Base-by-base conservation (phyloP, 805 yeast genomes). In the Myxozyma kluyveri region DNA sequence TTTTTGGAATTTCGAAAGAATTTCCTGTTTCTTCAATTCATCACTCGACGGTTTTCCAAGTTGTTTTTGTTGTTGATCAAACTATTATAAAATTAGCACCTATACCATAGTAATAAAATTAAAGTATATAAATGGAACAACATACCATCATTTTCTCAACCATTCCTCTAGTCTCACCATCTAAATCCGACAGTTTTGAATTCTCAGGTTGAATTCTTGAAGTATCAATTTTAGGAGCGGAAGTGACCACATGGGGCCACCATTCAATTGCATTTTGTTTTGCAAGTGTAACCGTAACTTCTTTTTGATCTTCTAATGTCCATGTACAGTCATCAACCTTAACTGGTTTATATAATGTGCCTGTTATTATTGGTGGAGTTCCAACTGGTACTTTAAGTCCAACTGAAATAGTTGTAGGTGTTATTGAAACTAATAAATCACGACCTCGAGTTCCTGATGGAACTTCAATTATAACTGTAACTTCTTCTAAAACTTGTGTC, bases 171-270 rank as follows among this genome's bases (percentile, higher is more conserved):
- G 78, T 73, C 36, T 71, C 74, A 17, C 64, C 63, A 47, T 74
- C 78, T 42, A 74, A 63, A 50, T 74, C 78, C 45, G 70, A 61
- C 38, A 74, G 61, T 38, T 66, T 65, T 12, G 72, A 61, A 46
- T 65, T 65, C 57, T 74, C 78, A 3, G 78, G 78, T 63, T 65
- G 66, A 40, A 74, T 64, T 52, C 68, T 63, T 22, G 68, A 58
- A 23, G 70, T 69, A 55, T 74, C 77, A 46, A 73, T 71, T 56
- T 71, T 69, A 35, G 76, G 75, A 40, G 73, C 76, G 2, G 65
- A 38, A 3, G 62, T 64, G 3, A 74, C 68, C 7, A 75, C 75
- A 52, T 70, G 75, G 18, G 77, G 76, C 78, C 78, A 74, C 78
- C 78, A 75, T 47, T 73, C 73, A 46, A 62, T 61, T 42, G 65